Percentiles rank a stretch among this genome's conserved stretches.
Conservation (phyloP, 2,329 filamentous ascomycete genomes). For the Dothiorella sarmentorum region DNA sequence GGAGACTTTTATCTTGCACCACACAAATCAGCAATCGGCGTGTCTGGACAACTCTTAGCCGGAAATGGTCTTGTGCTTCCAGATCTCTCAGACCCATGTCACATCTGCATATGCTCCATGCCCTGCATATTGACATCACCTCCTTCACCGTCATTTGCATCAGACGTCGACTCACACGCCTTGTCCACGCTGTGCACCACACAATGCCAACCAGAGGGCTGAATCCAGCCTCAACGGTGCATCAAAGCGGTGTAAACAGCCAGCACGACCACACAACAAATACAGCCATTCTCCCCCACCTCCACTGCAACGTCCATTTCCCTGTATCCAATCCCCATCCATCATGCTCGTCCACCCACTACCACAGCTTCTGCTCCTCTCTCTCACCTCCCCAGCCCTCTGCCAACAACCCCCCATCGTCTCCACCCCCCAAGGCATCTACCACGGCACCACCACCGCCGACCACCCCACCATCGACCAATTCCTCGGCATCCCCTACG, state of each 20-base stretch:
- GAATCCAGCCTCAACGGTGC: too few relatives aligned
- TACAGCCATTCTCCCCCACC: too few relatives aligned
- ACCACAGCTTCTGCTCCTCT: background rate
- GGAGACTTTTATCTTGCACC: background rate
- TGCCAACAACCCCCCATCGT: background rate
- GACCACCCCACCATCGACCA: conserved; percentile 1
- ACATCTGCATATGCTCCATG: background rate
- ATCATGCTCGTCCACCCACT: background rate
- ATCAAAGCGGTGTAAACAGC: too few relatives aligned
- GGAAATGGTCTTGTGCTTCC: background rate
- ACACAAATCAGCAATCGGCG: too few relatives aligned
- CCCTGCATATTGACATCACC: background rate
- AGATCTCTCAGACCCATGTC: background rate
- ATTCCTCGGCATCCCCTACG: conserved; percentile 19
- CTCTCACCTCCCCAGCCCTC: background rate
- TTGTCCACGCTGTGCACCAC: background rate
- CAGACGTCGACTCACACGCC: background rate
- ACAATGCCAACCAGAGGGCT: too few relatives aligned
- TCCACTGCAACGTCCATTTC: background rate
- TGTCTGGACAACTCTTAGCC: background rate
- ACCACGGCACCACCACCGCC: background rate
- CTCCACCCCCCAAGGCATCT: background rate
- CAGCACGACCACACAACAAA: too few relatives aligned
- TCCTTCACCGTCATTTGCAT: background rate
- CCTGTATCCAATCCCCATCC: background rate